Evolutionary conservation across 1,139 yeast species (phyloP).

Genomic region (Pichia sp.): DNA sequence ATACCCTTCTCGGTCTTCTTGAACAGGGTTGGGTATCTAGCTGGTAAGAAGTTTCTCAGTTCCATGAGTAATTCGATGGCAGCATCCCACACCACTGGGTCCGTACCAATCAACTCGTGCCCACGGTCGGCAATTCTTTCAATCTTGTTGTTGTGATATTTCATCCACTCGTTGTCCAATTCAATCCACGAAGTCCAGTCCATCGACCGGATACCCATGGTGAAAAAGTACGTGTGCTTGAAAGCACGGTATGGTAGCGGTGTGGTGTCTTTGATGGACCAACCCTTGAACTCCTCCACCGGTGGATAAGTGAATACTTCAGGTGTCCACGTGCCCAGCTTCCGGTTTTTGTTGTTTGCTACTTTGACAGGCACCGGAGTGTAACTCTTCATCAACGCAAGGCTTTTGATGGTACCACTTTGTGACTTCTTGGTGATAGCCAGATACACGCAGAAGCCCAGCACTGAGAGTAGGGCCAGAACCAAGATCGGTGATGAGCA

Average conservation of each 20-base stretch:
- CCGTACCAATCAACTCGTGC: constrained; percentile 46
- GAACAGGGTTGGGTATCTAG: constrained; percentile 56
- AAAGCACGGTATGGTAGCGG: constrained; percentile 64
- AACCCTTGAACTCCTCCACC: constrained; percentile 44
- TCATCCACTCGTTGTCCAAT: constrained; percentile 59
- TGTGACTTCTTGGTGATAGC: neutral
- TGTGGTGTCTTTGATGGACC: constrained; percentile 48
- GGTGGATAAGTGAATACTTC: constrained; percentile 47
- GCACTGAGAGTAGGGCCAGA: neutral
- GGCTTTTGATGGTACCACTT: constrained; percentile 1
- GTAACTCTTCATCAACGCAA: constrained; percentile 19
- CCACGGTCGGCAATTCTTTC: constrained; percentile 46
- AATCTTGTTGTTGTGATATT: constrained; percentile 50
- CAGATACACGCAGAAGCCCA: neutral
- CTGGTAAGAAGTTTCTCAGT: constrained; percentile 49
- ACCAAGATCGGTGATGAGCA: neutral
- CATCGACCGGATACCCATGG: constrained; percentile 63
- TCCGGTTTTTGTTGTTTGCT: constrained; percentile 40
- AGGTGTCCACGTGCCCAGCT: constrained; percentile 48
- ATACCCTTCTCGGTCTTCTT: constrained; percentile 43
- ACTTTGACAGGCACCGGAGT: constrained; percentile 31
- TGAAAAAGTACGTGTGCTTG: constrained; percentile 50
- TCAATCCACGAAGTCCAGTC: constrained; percentile 60
- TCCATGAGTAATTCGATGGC: constrained; percentile 55
- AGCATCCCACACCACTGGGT: constrained; percentile 49